Conservation (phyloP, 2,329 filamentous ascomycete species). For the Penicillium palitans region DNA sequence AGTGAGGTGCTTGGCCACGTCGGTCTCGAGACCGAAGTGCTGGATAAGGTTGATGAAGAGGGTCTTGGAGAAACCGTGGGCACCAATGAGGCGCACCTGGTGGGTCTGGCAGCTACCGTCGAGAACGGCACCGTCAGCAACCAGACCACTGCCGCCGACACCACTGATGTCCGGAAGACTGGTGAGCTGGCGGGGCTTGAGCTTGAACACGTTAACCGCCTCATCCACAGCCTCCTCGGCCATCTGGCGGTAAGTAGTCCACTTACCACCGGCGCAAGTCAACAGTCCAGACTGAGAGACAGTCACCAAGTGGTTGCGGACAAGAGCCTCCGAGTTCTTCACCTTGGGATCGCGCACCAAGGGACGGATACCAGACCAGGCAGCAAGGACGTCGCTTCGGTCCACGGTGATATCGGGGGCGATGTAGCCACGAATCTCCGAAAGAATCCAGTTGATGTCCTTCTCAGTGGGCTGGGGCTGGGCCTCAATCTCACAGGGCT, state of each 20-base stretch:
- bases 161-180: constrained; percentile 68
- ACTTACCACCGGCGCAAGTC: constrained; percentile 86
- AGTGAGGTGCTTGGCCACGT: constrained; percentile 85
- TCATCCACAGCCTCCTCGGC: constrained; percentile 85
- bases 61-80: constrained; percentile 84
- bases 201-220: constrained; percentile 67
- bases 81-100: constrained; percentile 75
- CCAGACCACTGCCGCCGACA: constrained; percentile 66
- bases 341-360: constrained; percentile 84
- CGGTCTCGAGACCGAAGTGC: constrained; percentile 87
- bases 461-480: constrained; percentile 78
- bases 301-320: constrained; percentile 81
- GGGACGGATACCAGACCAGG: constrained; percentile 85
- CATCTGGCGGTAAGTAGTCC: constrained; percentile 94
- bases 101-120: constrained; percentile 81
- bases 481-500: constrained; percentile 68
- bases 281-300: constrained; percentile 76
- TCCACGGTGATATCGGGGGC: constrained; percentile 82
- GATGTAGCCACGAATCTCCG: constrained; percentile 78
- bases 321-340: constrained; percentile 80
- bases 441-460: constrained; percentile 84
- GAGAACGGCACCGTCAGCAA: constrained; percentile 69
- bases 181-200: constrained; percentile 58
- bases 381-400: constrained; percentile 81
- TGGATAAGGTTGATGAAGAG: constrained; percentile 95